Base-by-base conservation (phyloP, 2,329 filamentous ascomycete genomes). In the Fusarium heterosporum region DNA sequence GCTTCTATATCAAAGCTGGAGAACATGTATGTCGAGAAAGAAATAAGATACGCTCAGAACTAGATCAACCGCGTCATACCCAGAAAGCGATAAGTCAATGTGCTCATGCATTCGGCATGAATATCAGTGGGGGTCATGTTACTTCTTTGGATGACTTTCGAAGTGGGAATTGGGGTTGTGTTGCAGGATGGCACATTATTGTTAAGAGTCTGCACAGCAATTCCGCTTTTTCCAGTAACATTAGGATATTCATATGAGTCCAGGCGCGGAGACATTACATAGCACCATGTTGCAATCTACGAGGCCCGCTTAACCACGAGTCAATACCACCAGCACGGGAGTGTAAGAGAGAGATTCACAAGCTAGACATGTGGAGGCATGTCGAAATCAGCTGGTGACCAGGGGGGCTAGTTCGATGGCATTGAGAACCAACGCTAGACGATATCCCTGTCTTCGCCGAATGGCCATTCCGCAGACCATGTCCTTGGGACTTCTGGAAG, bases 401-500 rank as follows among this genome's bases (percentile, higher is more conserved):
- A 61, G 66, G 66, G 66, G 52, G 60, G 39, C 67, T 54, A 49
- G 30, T 45, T 45, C 34, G 28, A 38, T 55, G 34, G 39, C 19
- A 52, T 45, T 54, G 64, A 54, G 53, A 49, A 47, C 58, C 63
- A 67, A 54, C 64, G 66, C 59, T 70, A 70, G 63, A 47, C 55
- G 39, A 40, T 39, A 14, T 42, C 57, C 71, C 71, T 72, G 71
- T 55, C 55, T 34, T 49, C 19, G 50, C 47, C 56, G 57, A 70
- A 57, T 69, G 61, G 53, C 45, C 61, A 70, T 73, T 73, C 71
- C 70, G 66, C 71, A 66, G 72, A 73, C 71, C 72, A 73, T 73
- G 70, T 66, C 72, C 72, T 70, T 73, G 72, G 72, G 70, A 70
- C 70, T 73, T 73, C 72, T 71, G 66, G 72, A 73, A 73, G 71